phyloP scores from a whole-genome alignment of 1,284 basidiomycete species.

The Violaceomyces palustris region DNA sequence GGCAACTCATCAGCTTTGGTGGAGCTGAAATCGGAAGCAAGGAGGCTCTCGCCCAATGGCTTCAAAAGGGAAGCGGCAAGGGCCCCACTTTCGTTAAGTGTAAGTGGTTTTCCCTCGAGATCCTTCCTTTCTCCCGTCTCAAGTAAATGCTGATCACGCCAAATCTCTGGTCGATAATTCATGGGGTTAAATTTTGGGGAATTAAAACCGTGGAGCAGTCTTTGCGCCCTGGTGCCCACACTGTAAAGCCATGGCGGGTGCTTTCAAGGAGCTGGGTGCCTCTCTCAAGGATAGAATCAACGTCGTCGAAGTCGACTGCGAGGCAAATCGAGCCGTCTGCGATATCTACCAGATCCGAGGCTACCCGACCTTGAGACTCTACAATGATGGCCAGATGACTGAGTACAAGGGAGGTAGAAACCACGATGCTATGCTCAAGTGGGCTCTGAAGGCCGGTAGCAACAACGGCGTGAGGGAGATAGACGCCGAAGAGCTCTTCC shows the following conservation, averaged over 20 bases:
- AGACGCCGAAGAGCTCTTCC: conserved; percentile 12
- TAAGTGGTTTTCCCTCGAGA: conserved; percentile 8
- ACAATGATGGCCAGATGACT: conserved; percentile 32
- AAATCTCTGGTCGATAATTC: too few relatives aligned
- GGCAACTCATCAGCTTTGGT: conserved; percentile 38
- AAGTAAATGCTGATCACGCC: too few relatives aligned
- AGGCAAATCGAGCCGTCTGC: conserved; percentile 33
- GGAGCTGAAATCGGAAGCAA: conserved; percentile 14
- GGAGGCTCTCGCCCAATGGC: conserved; percentile 28
- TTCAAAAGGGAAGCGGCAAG: conserved; percentile 31
- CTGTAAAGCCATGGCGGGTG: conserved; percentile 45
- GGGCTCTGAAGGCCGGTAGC: conserved; percentile 37
- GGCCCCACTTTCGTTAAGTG: conserved; percentile 48
- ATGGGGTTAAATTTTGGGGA: too few relatives aligned
- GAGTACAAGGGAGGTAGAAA: conserved; percentile 38
- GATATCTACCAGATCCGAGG: conserved; percentile 20
- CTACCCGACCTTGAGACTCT: conserved; percentile 44
- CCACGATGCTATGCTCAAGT: conserved; percentile 40
- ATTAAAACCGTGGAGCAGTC: conserved; percentile 10
- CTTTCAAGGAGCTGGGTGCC: conserved; percentile 29
- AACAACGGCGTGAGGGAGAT: conserved; percentile 23
- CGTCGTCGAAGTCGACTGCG: conserved; percentile 47
- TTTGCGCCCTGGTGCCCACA: conserved; percentile 52
- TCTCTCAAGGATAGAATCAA: conserved; percentile 42
- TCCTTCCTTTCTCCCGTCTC: too few relatives aligned